Evolutionary conservation across 805 yeast genomes (phyloP).

Genomic region (Yamadazyma kitorensis): DNA sequence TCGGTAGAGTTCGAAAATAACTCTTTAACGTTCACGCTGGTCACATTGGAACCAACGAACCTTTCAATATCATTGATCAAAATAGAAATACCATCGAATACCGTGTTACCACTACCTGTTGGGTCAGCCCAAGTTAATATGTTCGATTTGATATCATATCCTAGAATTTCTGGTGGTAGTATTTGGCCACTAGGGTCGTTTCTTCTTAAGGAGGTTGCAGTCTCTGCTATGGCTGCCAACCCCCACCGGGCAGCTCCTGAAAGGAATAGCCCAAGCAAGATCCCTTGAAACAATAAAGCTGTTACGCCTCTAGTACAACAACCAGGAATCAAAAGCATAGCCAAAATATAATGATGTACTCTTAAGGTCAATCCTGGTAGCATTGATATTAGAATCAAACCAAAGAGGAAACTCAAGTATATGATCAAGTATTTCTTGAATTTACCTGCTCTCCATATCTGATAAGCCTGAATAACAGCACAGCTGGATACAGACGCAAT

Average conservation of each 20-base stretch:
- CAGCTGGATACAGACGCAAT: constrained; percentile 46
- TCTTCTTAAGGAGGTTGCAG: constrained; percentile 60
- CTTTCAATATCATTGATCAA: constrained; percentile 78
- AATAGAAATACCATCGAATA: constrained; percentile 44
- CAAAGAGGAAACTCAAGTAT: constrained; percentile 46
- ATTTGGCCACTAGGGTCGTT: constrained; percentile 66
- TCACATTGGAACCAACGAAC: constrained; percentile 51
- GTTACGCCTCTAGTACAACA: constrained; percentile 71
- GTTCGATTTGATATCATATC: constrained; percentile 27
- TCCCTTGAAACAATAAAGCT: constrained; percentile 78
- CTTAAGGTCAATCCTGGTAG: constrained; percentile 72
- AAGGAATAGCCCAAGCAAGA: constrained; percentile 72
- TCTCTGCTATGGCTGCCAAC: constrained; percentile 83
- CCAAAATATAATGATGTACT: constrained; percentile 77
- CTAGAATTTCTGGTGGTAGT: constrained; percentile 49
- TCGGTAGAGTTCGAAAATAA: constrained; percentile 19
- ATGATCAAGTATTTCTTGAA: constrained; percentile 56
- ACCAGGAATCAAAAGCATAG: constrained; percentile 76
- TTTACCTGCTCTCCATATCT: constrained; percentile 75
- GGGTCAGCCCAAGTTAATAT: constrained; percentile 35
- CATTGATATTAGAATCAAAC: constrained; percentile 42
- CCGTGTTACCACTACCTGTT: constrained; percentile 1
- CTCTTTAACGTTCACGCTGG: constrained; percentile 21
- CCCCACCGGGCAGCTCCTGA: constrained; percentile 95
- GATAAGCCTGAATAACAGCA: constrained; percentile 69